A percentile compares a stretch with the other conserved stretches of the same genome.
Conservation (phyloP, 2,329 filamentous ascomycete genomes). For the Drechslerella dactyloides region DNA sequence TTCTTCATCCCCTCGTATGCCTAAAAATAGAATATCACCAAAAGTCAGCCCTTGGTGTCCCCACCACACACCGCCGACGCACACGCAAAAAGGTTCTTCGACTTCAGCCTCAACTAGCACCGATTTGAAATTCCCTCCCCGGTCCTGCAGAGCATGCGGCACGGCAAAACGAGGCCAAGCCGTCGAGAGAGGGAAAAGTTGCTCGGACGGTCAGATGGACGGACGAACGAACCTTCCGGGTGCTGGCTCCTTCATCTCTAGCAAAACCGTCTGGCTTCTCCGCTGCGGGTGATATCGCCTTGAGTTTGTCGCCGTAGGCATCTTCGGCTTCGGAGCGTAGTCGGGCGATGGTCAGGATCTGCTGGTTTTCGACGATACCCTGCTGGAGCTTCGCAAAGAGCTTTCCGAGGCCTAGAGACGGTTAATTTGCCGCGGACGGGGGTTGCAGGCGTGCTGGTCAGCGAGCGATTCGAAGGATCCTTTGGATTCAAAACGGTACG, state of each 20-base stretch:
- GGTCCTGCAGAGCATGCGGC: conserved; percentile 22
- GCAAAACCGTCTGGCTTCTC: conserved; percentile 82
- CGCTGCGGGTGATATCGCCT: conserved; percentile 82
- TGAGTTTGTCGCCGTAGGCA: conserved; percentile 78
- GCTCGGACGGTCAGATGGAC: too few species aligned
- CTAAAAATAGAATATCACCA: conserved; percentile 52
- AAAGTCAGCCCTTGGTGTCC: conserved; percentile 41
- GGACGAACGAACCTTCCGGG: conserved; percentile 74
- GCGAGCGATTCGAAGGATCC: conserved; percentile 16
- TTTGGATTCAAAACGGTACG: conserved; percentile 3
- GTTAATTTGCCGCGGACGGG: conserved; percentile 11
- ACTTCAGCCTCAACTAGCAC: conserved; percentile 47
- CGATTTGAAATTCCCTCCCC: conserved; percentile 9
- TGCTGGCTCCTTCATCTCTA: conserved; percentile 92
- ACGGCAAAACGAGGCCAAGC: conserved; percentile 19
- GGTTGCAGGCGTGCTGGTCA: conserved; percentile 28
- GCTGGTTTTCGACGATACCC: conserved; percentile 91
- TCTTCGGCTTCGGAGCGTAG: conserved; percentile 97
- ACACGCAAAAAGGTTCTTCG: not conserved
- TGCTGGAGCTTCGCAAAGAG: conserved; percentile 97
- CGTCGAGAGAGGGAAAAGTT: conserved; percentile 6
- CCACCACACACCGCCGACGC: conserved; percentile 6
- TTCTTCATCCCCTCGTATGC: conserved; percentile 55
- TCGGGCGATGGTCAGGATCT: conserved; percentile 86
- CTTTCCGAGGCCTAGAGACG: conserved; percentile 74